A percentile compares a stretch with the other conserved stretches of the same genome.
Conservation (phyloP, 2,329 filamentous ascomycete genomes). For the Penicillium sp. region DNA sequence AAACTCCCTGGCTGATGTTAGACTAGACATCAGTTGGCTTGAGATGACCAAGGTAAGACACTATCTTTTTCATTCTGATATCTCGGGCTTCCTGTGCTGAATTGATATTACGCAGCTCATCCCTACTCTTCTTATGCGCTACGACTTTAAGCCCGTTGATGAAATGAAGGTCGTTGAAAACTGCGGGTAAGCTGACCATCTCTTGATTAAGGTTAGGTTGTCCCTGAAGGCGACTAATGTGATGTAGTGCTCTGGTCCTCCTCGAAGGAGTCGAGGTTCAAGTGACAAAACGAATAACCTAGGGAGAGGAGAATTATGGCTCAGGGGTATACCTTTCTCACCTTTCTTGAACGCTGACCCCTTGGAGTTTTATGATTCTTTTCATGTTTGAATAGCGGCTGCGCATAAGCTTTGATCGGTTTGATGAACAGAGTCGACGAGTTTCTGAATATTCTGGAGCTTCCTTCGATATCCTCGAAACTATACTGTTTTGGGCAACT, state of each 20-base stretch:
- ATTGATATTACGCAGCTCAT: not conserved
- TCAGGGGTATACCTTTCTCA: not conserved
- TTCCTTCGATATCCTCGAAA: not conserved
- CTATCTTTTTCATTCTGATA: not conserved
- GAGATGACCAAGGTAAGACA: not conserved
- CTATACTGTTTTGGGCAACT: not conserved
- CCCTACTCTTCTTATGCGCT: conserved; percentile 3
- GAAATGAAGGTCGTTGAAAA: conserved; percentile 2
- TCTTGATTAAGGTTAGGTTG: too few species aligned
- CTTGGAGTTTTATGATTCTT: not conserved
- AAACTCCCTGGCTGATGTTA: not conserved
- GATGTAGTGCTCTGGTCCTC: conserved; percentile 1
- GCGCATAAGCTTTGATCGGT: not conserved
- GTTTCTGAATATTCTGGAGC: not conserved
- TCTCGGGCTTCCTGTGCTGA: not conserved
- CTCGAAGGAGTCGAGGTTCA: conserved; percentile 5
- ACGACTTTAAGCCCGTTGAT: conserved; percentile 1
- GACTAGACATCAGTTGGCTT: conserved; percentile 6
- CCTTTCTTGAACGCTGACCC: too few species aligned
- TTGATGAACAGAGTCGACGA: not conserved
- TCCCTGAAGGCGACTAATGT: not conserved
- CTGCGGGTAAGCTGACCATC: not conserved
- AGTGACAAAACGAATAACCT: not conserved
- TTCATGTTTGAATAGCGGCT: not conserved
- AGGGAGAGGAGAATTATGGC: not conserved